These are phyloP conservation scores for Rhizophlyctis rosea DNA, from an alignment of 192 early-diverging fungal species.

Conservation along the genomic window DNA sequence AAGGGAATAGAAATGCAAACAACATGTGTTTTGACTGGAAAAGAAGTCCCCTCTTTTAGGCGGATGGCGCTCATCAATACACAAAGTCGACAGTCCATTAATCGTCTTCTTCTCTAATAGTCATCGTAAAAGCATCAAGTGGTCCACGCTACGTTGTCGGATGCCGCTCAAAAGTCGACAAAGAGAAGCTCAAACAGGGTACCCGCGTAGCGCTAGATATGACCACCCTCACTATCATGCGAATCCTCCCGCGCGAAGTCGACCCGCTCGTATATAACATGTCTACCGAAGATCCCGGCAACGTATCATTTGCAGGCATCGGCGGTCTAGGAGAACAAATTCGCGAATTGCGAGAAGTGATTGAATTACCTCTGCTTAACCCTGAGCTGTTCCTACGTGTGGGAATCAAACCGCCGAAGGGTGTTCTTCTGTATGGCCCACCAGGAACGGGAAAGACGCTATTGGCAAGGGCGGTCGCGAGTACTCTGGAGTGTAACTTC, in stretches of 20 bases:
- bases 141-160: constrained; percentile 99
- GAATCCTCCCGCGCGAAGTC: constrained; percentile 94
- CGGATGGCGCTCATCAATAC: neutral
- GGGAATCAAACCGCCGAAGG: constrained; percentile 98
- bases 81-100: neutral
- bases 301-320: constrained; percentile 93
- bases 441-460: constrained; percentile 99
- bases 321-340: constrained; percentile 96
- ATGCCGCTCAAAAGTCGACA: constrained; percentile 90
- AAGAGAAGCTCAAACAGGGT: constrained; percentile 94
- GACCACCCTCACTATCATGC: constrained; percentile 99
- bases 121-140: constrained; percentile 95
- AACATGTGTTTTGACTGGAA: too few species aligned
- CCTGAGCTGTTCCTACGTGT: constrained; percentile 97
- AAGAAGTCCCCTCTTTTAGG: too few species aligned
- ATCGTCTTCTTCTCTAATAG: constrained; percentile 38
- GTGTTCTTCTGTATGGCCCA: constrained; percentile 93
- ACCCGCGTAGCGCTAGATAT: constrained; percentile 98
- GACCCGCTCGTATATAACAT: constrained; percentile 99
- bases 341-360: constrained; percentile 95
- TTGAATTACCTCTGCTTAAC: constrained; percentile 98
- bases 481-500: constrained; percentile 96
- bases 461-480: constrained; percentile 94
- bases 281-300: constrained; percentile 95
- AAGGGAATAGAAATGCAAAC: too few species aligned